Evolutionary conservation across 129 eudicot genomes (phyloP).

Genomic region (carrot (Daucus carota)): DNA sequence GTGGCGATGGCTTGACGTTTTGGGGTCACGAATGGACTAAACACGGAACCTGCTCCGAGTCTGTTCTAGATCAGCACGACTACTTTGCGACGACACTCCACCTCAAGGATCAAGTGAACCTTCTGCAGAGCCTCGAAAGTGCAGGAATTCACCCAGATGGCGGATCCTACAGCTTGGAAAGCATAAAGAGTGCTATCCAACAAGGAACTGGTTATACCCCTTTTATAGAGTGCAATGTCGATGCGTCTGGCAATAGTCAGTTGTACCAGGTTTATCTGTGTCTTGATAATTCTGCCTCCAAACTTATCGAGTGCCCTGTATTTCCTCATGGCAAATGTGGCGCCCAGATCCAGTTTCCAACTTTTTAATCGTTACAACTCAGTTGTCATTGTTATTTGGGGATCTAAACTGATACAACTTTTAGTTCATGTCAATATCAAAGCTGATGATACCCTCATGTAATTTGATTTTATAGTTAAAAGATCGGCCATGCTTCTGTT

Average conservation of each 20-base stretch:
- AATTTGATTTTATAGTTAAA: background rate
- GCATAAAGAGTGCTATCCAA: conserved; percentile 44
- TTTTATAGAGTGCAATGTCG: conserved; percentile 62
- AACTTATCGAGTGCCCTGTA: conserved; percentile 64
- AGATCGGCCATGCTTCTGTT: background rate
- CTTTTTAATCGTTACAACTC: conserved; percentile 22
- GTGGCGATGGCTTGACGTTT: conserved; percentile 44
- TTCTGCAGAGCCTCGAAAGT: conserved; percentile 46
- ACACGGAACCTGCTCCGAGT: conserved; percentile 80
- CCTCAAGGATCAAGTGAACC: conserved; percentile 38
- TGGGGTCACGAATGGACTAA: conserved; percentile 93
- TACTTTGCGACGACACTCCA: conserved; percentile 58
- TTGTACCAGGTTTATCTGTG: conserved; percentile 70
- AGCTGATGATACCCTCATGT: background rate
- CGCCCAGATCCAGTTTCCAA: conserved; percentile 44
- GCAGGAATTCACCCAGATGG: conserved; percentile 38
- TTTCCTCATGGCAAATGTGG: conserved; percentile 63
- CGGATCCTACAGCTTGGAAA: background rate
- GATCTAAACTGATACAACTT: background rate
- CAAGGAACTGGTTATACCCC: conserved; percentile 52
- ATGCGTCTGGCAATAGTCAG: conserved; percentile 49
- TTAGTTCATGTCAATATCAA: background rate
- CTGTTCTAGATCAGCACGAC: conserved; percentile 45
- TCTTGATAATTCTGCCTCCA: conserved; percentile 48
- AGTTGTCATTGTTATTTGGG: background rate